Percentiles rank a stretch among this genome's conserved stretches.
Conservation (phyloP, 148 eudicot species). For the Camellia japonica region DNA sequence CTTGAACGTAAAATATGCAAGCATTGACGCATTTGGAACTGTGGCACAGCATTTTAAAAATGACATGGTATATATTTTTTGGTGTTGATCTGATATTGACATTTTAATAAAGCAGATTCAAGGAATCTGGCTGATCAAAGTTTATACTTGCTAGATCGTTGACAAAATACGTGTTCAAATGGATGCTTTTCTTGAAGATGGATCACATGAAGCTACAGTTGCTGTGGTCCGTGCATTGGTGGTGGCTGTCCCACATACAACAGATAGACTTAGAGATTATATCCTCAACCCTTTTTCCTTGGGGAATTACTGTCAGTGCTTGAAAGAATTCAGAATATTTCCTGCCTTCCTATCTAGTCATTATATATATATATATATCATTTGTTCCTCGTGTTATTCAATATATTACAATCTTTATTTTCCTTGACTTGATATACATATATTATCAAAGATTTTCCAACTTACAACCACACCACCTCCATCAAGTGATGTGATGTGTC, state of each 20-base stretch:
- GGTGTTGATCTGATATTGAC: neutral
- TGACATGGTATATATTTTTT: slow-evolving; percentile 60
- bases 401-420: no score
- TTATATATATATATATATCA: neutral
- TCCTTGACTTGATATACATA: no score
- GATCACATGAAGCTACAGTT: slow-evolving; percentile 90
- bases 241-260: slow-evolving; percentile 92
- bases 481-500: no score
- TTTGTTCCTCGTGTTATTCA: no score
- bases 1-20: slow-evolving; percentile 78
- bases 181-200: slow-evolving; percentile 99
- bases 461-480: no score
- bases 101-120: neutral
- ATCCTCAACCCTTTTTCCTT: slow-evolving; percentile 46
- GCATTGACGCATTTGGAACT: slow-evolving; percentile 95
- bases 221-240: slow-evolving; percentile 91
- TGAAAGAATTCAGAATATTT: neutral
- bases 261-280: slow-evolving; percentile 92
- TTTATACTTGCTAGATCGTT: slow-evolving; percentile 57
- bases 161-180: slow-evolving; percentile 97
- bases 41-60: slow-evolving; percentile 94
- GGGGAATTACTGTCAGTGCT: neutral
- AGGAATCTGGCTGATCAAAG: slow-evolving; percentile 21
- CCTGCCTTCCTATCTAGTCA: neutral
- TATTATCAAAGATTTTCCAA: no score